Base-by-base conservation (phyloP, 768 basidiomycete genomes). In the Strobilomyces dryophilus region DNA sequence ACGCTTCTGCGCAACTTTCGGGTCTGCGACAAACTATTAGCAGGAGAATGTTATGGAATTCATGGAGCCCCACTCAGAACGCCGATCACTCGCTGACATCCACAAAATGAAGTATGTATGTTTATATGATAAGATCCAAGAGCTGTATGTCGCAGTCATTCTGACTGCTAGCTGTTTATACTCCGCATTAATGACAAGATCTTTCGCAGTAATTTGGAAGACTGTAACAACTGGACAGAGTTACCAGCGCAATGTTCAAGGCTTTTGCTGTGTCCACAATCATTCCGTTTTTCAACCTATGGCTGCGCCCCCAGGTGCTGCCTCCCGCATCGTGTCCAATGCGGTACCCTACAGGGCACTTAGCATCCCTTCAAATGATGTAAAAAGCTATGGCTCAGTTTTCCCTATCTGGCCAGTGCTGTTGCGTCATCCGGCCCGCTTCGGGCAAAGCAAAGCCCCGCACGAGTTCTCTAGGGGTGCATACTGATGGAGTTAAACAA, bases 241-340 rank as follows among this genome's bases (percentile, higher is more conserved):
- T 1, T 52, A 73, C 72, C 20, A 78, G 73, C 47, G 72, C 76
- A 2, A 79, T 82, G 41, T 81, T 82, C 68, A 71, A 66, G 44
- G 67, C 70, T 49, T 73, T 54, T 11, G 61, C 66, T 0, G 29
- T 29, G 29, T 29, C 29, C 29, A 29, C 29, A 29, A 29, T 24
- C 29, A 29, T 29, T 29, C 40, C 0, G 0, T 42, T 15, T 35
- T 5, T 42, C 49, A 15, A 15, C 6, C 2, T 14, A 0, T 8
- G 2, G 21, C n/a, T 26, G 29, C 8, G 17, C 34, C 47, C 34
- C 24, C 29, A 29, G 29, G 27, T 18, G 5, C 26, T 24, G 5
- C 45, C 14, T 64, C 78, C 74, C 31, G 76, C 76, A 24, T 80
- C 81, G 79, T 47, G 73, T 59, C 34, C 43, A 56, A 20, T 59